Evolutionary conservation across 495 filamentous ascomycete species (phyloP).

Genomic region (Penicillium cinerascens): DNA sequence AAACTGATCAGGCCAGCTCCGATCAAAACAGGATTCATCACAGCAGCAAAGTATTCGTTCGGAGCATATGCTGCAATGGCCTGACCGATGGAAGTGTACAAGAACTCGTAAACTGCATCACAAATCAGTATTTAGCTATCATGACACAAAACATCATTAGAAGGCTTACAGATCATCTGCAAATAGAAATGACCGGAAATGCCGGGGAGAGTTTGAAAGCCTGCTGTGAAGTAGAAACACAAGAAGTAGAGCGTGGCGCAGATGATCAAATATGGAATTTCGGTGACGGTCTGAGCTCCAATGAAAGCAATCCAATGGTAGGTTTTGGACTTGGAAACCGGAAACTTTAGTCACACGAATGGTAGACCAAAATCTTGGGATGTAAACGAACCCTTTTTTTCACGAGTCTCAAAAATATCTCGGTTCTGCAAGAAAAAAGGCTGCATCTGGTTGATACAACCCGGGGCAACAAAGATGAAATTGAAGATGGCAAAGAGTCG

Average conservation of each 20-base stretch:
- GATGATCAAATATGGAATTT: constrained; percentile 58
- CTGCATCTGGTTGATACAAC: constrained; percentile 86
- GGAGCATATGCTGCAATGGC: constrained; percentile 54
- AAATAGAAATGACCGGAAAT: constrained; percentile 47
- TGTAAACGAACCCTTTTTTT: constrained; percentile 55
- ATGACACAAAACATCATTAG: neutral
- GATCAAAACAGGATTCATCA: constrained; percentile 51
- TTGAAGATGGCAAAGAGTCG: constrained; percentile 64
- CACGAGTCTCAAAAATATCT: constrained; percentile 66
- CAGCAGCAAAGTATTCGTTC: constrained; percentile 50
- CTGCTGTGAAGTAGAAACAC: constrained; percentile 59
- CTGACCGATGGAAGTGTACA: constrained; percentile 44
- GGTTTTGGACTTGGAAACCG: constrained; percentile 57
- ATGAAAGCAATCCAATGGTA: constrained; percentile 47
- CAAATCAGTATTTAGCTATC: neutral
- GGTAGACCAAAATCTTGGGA: constrained; percentile 53
- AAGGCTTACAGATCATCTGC: constrained; percentile 45
- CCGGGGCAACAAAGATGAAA: constrained; percentile 67
- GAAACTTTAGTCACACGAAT: constrained; percentile 46
- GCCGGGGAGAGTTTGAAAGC: constrained; percentile 40
- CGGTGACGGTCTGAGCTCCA: constrained; percentile 47
- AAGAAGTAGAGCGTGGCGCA: constrained; percentile 55
- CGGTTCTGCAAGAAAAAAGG: constrained; percentile 78
- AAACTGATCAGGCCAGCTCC: constrained; percentile 52
- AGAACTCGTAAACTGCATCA: constrained; percentile 41